phyloP scores from a whole-genome alignment of 2,329 filamentous ascomycete species.

The Pseudocercospora pini-densiflorae region DNA sequence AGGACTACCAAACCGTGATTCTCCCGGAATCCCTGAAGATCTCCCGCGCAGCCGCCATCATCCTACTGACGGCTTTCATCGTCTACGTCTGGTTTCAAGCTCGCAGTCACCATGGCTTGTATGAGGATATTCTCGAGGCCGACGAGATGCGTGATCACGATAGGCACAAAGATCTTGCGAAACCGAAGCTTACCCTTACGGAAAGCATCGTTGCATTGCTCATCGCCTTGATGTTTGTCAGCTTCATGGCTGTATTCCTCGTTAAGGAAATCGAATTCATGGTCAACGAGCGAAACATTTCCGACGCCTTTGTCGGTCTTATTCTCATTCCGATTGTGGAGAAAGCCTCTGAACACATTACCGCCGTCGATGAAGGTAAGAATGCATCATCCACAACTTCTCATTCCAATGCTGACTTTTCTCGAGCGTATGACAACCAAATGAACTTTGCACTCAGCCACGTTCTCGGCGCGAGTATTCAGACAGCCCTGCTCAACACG shows the following conservation, averaged over 20 bases:
- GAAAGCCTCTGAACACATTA: slow-evolving; percentile 84
- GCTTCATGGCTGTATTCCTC: slow-evolving; percentile 75
- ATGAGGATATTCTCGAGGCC: slow-evolving; percentile 72
- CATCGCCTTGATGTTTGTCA: slow-evolving; percentile 70
- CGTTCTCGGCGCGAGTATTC: slow-evolving; percentile 83
- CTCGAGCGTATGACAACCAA: slow-evolving; percentile 72
- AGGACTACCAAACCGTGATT: slow-evolving; percentile 48
- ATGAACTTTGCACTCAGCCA: slow-evolving; percentile 81
- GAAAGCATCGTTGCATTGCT: slow-evolving; percentile 71
- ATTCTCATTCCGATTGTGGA: slow-evolving; percentile 83
- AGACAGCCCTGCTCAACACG: slow-evolving; percentile 86
- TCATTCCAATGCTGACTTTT: neutral
- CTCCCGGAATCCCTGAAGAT: slow-evolving; percentile 63
- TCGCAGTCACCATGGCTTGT: slow-evolving; percentile 76
- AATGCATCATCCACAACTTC: too few species aligned
- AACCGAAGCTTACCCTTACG: slow-evolving; percentile 73
- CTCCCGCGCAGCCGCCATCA: slow-evolving; percentile 71
- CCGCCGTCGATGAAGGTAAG: slow-evolving; percentile 65
- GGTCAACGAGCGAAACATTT: slow-evolving; percentile 54
- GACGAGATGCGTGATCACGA: slow-evolving; percentile 73
- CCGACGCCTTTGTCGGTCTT: slow-evolving; percentile 67
- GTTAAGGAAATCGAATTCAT: slow-evolving; percentile 73
- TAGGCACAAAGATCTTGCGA: slow-evolving; percentile 61
- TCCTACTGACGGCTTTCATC: slow-evolving; percentile 71
- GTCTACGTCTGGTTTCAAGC: slow-evolving; percentile 72